These are phyloP conservation scores for Ophiostoma sp. DNA, from an alignment of 2,329 filamentous ascomycete species.

Conservation along the genomic window DNA sequence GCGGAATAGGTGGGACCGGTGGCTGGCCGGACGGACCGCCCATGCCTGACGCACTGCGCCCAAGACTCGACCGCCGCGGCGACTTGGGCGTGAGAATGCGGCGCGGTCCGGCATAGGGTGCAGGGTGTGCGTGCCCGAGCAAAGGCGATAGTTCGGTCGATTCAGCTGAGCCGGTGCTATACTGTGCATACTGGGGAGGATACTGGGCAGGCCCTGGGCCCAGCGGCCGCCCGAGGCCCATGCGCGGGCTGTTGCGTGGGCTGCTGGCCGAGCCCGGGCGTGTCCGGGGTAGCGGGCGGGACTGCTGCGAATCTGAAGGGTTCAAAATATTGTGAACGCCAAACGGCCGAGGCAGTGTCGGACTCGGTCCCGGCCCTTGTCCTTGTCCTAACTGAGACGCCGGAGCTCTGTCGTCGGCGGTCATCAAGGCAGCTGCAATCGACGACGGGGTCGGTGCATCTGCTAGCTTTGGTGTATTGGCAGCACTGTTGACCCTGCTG, in stretches of 20 bases:
- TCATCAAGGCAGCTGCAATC: neutral
- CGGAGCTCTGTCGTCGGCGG: neutral
- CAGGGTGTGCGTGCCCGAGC: constrained; percentile 29
- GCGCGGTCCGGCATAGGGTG: constrained; percentile 13
- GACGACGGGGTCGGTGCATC: neutral
- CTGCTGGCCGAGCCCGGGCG: constrained; percentile 19
- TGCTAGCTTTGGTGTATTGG: constrained; percentile 3
- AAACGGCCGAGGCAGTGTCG: constrained; percentile 33
- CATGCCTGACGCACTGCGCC: constrained; percentile 25
- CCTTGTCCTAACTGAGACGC: neutral
- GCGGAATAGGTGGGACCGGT: constrained; percentile 20
- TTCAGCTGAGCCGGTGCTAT: constrained; percentile 23
- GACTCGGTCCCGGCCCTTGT: constrained; percentile 10
- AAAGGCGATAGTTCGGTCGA: constrained; percentile 26
- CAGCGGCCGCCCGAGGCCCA: neutral
- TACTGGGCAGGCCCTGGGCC: neutral
- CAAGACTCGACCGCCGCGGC: constrained; percentile 49
- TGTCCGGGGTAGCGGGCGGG: constrained; percentile 25
- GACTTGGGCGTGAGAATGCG: constrained; percentile 55
- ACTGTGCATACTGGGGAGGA: neutral
- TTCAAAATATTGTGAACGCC: constrained; percentile 44
- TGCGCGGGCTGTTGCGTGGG: neutral
- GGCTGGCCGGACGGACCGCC: constrained; percentile 11
- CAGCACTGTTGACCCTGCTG: constrained; percentile 16
- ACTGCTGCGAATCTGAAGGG: constrained; percentile 34